Evolutionary conservation across 202 grass and related monocot species (phyloP), one percentile per base, ranked within the genome.

Genomic region (Panicum hallii): DNA sequence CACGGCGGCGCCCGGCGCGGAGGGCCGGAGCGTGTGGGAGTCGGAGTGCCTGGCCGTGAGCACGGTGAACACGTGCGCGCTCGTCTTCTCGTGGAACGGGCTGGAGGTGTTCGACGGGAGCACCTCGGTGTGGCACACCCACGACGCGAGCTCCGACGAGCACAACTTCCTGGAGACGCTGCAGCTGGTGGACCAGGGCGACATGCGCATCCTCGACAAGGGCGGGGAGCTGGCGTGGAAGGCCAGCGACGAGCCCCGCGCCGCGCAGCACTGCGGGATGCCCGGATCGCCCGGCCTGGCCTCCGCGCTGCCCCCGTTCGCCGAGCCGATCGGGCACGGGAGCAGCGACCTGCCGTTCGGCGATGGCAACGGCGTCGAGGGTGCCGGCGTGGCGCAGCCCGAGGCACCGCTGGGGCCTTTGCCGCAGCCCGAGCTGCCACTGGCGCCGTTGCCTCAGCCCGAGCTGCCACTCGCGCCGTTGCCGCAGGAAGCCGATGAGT

Each of bases 181-280:
- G 49, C 86, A 97, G 82, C 82, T 97, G 45, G 95, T 94, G 34
- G 92, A 97, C 76, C 83, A 91, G 78, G 95, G 92, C 6, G 92
- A 97, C 89, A 97, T 97, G 92, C 92, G 95, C 68, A 91, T 97
- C 84, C 88, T 89, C 44, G 92, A 97, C 87, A 93, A 93, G 87
- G 87, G 88, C 17, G 95, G 92, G 28, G 89, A 97, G 88, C 87
- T 97, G 12, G 92, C 95, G 42, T 97, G 95, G 95, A 94, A 94
- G 83, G 95, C 92, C 30, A 97, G 92, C 74, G 89, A 97, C 23
- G 57, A 89, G 16, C 90, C 89, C 0, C 92, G 88, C 23, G 92
- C 91, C 0, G 90, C 86, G 60, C 92, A 94, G 79, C 82, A 82
- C 60, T 97, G 95, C 62, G 95, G 95, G 11, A 63, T 93, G 88